Base-by-base conservation (phyloP, 2,329 filamentous ascomycete species). In the Fusarium palustre region DNA sequence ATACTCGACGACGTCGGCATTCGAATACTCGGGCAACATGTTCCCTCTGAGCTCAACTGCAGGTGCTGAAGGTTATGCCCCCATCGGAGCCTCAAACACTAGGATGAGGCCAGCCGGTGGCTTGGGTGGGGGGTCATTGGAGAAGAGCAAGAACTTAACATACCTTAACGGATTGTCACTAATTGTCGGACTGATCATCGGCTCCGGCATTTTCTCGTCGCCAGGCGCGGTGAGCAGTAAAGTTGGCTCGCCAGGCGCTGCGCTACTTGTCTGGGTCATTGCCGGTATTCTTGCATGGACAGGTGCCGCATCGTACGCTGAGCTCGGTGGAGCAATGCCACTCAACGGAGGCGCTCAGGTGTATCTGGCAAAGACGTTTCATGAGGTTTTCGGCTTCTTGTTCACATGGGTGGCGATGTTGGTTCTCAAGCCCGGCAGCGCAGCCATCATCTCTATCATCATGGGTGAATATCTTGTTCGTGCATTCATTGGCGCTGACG, bases 391-490 rank as follows among this genome's bases (percentile, higher is more conserved):
- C 2, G 96, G 96, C 0, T 99, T 99, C 76, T 83, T 98, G 34
- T 99, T 97, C 79, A 97, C 94, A 3, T 99, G 96, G 96, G 94
- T 93, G 53, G 94, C 96, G 1, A 93, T 98, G 18, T 87, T 96
- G 64, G 96, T 99, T 15, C 84, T 99, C 66, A 98, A 97, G 81
- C 96, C 96, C 1, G 96, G 96, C 4, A 92, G 92, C 39, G 91
- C 94, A 12, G 96, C 96, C 66, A 99, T 99, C 76, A 93, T 99
- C 69, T 88, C 95, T 70, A 97, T 99, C 72, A 97, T 99, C 75
- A 97, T 98, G 84, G 96, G 96, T 43, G 96, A 99, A 81, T 99
- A 99, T 77, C 83, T 97, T n/a, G 93, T 97, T 55, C 87, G 94
- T 47, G 94, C 94, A 16, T 86, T 92, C 43, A 91, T 97, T 61